Evolutionary conservation across 2,329 filamentous ascomycete species (phyloP), one percentile per base, ranked within the genome.

Genomic region (Fusarium newnesense): DNA sequence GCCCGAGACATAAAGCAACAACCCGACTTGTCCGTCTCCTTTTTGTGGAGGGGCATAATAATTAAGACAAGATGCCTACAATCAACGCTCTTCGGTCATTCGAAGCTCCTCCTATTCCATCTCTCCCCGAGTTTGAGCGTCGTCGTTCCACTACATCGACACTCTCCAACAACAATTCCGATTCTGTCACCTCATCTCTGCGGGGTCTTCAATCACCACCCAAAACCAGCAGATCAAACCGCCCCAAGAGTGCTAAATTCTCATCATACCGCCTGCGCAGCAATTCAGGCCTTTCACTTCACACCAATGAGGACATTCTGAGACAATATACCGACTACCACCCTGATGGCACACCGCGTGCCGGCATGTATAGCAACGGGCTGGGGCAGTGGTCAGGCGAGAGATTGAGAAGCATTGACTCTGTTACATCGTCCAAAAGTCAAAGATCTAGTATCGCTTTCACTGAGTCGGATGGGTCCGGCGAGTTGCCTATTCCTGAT

Each of bases 321-420:
- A 81, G 84, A n/a, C 84, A 84, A 49, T 86, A 86, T 73, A 85
- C 82, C 13, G 81, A 86, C 69, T 86, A 86, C 78, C 83, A 82
- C 60, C 74, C 80, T 21, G 81, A 84, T 69, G 83, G 84, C 2
- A 81, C 82, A 1, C 74, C 79, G 8, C 78, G 80, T 19, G 76
- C 72, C 9, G 72, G 73, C 40, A 49, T 74, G 57, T 78, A 73
- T 36, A 58, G 65, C 34, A 64, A 66, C 37, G 70, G 69, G 7
- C 52, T 54, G 26, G 60, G 61, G 4, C 53, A 69, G n/a, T 72
- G 69, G 69, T 64, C 67, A 8, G 70, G 74, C 3, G 77, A 77
- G 34, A 70, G 76, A 30, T 56, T 78, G 67, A 72, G 76, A 52
- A 78, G 77, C 50, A 78, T 78, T 37, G 77, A 78, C 50, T 78